Conservation (phyloP, 2,329 filamentous ascomycete genomes). For the Acarospora socialis region DNA sequence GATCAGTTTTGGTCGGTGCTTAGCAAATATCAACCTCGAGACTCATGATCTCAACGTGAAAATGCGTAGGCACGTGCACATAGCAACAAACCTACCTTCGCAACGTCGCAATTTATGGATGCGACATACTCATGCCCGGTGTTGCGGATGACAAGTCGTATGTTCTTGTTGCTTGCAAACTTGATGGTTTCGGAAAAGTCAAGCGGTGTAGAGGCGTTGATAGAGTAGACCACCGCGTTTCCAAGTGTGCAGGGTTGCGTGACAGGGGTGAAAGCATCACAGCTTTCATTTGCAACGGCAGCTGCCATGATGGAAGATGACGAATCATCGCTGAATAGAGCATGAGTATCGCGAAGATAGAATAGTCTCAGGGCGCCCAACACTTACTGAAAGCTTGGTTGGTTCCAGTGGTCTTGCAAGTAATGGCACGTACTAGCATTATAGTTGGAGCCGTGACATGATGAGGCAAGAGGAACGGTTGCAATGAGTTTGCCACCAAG, state of each 20-base stretch:
- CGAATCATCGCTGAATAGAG: conserved; percentile 7
- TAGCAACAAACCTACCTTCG: no score
- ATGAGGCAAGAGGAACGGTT: conserved; percentile 25
- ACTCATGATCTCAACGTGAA: no score
- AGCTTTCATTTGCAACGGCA: conserved; percentile 21
- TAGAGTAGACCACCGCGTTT: conserved; percentile 22
- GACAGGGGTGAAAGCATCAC: conserved; percentile 19
- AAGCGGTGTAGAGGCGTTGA: conserved; percentile 20
- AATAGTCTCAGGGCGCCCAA: no score
- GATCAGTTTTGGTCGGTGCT: no score
- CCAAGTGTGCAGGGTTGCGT: conserved; percentile 18
- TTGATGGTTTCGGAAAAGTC: conserved; percentile 18
- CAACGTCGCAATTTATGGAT: no score
- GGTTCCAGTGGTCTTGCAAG: conserved; percentile 17
- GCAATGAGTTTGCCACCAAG: conserved; percentile 25
- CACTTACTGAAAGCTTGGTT: conserved; percentile 19
- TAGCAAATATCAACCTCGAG: no score
- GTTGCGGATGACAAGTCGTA: no score
- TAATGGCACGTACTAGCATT: conserved; percentile 14
- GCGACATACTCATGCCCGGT: no score
- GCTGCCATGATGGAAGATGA: conserved; percentile 23
- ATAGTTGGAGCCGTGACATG: conserved; percentile 22
- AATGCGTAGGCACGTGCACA: no score
- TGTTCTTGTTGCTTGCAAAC: no score
- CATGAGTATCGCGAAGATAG: no score